Percentiles rank a stretch among this genome's conserved stretches.
Evolutionary conservation across 129 eudicot species (phyloP).

Genomic region (Flaveria sonorensis): DNA sequence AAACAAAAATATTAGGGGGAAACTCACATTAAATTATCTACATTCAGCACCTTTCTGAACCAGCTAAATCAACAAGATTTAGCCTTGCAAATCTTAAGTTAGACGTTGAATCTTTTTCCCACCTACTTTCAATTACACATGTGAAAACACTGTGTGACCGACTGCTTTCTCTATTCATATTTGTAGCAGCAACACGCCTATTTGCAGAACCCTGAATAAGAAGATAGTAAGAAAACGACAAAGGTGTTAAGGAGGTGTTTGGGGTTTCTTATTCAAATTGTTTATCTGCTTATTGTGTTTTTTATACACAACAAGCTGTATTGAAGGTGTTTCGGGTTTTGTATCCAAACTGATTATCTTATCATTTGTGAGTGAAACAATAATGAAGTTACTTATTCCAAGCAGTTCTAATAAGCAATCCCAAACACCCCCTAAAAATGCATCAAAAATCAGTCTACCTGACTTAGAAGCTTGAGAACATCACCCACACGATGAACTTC

Average conservation of each 20-base stretch:
- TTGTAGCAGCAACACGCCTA: conserved; percentile 87
- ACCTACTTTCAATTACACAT: conserved; percentile 83
- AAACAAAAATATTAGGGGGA: not conserved
- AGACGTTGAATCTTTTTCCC: conserved; percentile 80
- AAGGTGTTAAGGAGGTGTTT: not conserved
- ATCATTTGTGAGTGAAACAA: not conserved
- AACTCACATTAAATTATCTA: not conserved
- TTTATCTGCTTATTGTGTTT: not conserved
- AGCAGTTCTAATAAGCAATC: not conserved
- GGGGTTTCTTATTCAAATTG: not conserved
- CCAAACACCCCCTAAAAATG: not conserved
- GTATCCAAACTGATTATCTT: not conserved
- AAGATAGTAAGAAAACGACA: not conserved
- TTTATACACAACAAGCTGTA: not conserved
- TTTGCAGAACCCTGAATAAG: conserved; percentile 72
- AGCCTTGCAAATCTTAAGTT: conserved; percentile 77
- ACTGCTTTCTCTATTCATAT: conserved; percentile 96
- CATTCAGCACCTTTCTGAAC: conserved; percentile 76
- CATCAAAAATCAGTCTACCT: conserved; percentile 44
- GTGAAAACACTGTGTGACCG: conserved; percentile 97
- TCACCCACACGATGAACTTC: conserved; percentile 81
- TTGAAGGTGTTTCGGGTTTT: not conserved
- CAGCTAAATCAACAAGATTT: conserved; percentile 96
- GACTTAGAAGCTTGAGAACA: conserved; percentile 73
- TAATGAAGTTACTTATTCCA: not conserved